Base-by-base conservation (phyloP, 2,329 filamentous ascomycete species). In the Fusarium equiseti region DNA sequence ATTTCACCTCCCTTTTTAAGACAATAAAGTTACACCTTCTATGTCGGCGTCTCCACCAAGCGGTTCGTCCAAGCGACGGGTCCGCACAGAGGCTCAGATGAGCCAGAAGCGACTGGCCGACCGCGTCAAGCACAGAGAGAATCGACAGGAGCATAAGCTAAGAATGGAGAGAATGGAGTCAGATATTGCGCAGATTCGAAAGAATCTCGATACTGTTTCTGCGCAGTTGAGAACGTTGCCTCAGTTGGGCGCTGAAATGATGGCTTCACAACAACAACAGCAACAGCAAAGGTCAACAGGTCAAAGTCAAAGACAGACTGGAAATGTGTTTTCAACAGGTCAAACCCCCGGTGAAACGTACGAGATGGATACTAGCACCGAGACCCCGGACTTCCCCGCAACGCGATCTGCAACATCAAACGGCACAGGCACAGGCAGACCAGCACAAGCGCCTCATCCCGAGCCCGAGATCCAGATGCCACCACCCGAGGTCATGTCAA, bases 141-240 rank as follows among this genome's bases (percentile, higher is more conserved):
- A 76, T 49, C 66, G 75, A 0, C 71, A 72, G 27, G 72, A 77
- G 55, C 74, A 70, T 57, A 77, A 77, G 52, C 38, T 53, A 2
- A 68, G 75, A 1, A 70, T 77, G 59, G 73, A 77, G 42, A 66
- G 72, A 9, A 76, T 77, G 58, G 75, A 77, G 35, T 63, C 69
- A 3, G 75, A 77, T 51, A 68, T 77, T 27, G 58, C 70, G 1
- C 59, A 70, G 46, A 73, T 76, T 29, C 59, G 72, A 22, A 66
- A 64, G 46, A 71, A 64, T 40, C 70, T 76, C 18, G 71, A 67
- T 31, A 65, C 65, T 27, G 54, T 76, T 9, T 52, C 70, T 13
- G 40, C 59, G 4, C 73, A 75, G 31, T 57, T 75, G 22, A 63
- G 61, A 24, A 66, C 52, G 26, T 24, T 64, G 3, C 63, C 65